Evolutionary conservation across 148 eudicot genomes (phyloP).

Genomic region (Silene conica): DNA sequence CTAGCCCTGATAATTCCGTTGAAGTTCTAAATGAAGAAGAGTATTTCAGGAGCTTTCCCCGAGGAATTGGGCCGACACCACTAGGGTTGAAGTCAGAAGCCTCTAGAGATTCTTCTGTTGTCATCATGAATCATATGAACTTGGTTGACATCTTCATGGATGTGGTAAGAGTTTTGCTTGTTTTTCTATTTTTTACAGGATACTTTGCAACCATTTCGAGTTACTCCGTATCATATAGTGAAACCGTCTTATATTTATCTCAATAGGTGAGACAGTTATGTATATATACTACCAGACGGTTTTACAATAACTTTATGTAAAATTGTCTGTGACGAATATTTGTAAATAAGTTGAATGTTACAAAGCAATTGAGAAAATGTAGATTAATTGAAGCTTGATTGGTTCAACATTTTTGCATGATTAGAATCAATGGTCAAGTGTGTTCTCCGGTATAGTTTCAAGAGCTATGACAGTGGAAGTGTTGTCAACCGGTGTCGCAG

Average conservation of each 20-base stretch:
- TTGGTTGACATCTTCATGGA: slow-evolving; percentile 84
- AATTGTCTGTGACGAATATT: too few species aligned
- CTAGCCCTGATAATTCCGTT: slow-evolving; percentile 31
- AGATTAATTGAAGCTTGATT: background rate
- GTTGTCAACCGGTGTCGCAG: slow-evolving; percentile 91
- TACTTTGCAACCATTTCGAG: too few species aligned
- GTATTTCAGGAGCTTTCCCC: slow-evolving; percentile 61
- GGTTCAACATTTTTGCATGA: background rate
- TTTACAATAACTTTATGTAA: too few species aligned
- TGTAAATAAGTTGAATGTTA: too few species aligned
- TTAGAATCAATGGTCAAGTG: slow-evolving; percentile 81
- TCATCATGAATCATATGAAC: slow-evolving; percentile 79
- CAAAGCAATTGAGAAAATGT: background rate
- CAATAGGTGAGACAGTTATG: too few species aligned
- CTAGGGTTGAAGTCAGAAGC: slow-evolving; percentile 75
- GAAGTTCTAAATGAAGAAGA: slow-evolving; percentile 67
- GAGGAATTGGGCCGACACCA: slow-evolving; percentile 74
- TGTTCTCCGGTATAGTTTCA: slow-evolving; percentile 74
- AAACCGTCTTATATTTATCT: too few species aligned
- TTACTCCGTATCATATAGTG: too few species aligned
- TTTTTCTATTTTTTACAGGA: background rate
- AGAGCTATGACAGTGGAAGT: slow-evolving; percentile 81
- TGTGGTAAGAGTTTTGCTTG: slow-evolving; percentile 40
- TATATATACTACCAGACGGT: too few species aligned
- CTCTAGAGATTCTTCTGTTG: slow-evolving; percentile 70